Evolutionary conservation across 306 rosid genomes (phyloP), one percentile per base, ranked within the genome.

Genomic region (Medicago ruthenica): DNA sequence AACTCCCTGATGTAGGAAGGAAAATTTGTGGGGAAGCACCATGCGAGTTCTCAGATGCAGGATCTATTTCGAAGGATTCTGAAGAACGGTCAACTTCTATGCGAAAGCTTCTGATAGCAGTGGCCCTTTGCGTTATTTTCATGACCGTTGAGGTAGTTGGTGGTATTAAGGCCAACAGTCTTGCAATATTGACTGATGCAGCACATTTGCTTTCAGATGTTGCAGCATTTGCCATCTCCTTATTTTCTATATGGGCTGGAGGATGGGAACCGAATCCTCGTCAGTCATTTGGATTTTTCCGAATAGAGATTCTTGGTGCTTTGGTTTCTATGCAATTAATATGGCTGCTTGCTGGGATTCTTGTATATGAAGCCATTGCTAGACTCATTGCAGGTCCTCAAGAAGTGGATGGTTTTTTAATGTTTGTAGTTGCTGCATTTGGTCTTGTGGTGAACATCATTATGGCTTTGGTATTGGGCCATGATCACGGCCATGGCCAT

Each of bases 201-300:
- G 67, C 67, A 15, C 67, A 61, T 61, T 15, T 61, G 44, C 67
- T 61, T 61, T 88, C 91, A 3, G 96, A 90, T 31, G 93, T 90
- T 80, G 93, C 93, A 62, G 81, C 93, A 41, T 90, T 90, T 75
- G 91, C 96, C 71, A 90, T 90, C 87, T 90, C 96, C 48, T 78
- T 90, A 63, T 86, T 90, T 70, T 83, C 96, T 31, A 59, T 90
- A 58, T 90, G 96, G 96, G 96, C 93, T 78, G 88, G 89, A 21
- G 87, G 93, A 60, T 90, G 93, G 96, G 91, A 88, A 76, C 91
- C 96, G 39, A 90, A 76, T 69, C 96, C 96, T 34, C 93, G 96
- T 53, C 96, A 88, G 75, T 88, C 93, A 5, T 90, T 88, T 31
- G 96, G 96, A 67, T 90, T 90, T 79, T 88, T 85, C 63, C 79